phyloP scores from a whole-genome alignment of 441 rosid genomes.

The Rhodomyrtus psidioides region DNA sequence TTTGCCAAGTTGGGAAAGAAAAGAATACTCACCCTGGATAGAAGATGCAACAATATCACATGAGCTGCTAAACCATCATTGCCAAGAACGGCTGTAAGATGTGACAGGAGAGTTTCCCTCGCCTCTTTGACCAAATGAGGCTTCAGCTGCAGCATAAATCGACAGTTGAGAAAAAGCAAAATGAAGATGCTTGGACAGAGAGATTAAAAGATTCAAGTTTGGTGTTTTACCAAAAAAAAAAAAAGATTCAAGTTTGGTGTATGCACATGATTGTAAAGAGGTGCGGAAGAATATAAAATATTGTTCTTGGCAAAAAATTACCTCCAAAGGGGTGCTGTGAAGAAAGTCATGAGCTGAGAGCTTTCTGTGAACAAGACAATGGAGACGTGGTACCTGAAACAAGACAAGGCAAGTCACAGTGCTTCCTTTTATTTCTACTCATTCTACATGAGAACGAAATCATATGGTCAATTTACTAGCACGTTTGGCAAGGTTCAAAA shows the following conservation, averaged over 20 bases:
- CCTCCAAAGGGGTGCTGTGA: constrained; percentile 53
- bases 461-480: not conserved
- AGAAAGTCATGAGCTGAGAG: constrained; percentile 57
- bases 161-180: not conserved
- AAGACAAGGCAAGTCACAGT: not conserved
- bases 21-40: constrained; percentile 48
- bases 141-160: constrained; percentile 33
- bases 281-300: not conserved
- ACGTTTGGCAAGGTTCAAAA: not conserved
- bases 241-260: not conserved
- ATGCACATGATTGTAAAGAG: not conserved
- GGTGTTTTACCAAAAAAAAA: too few species aligned
- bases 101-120: constrained; percentile 52
- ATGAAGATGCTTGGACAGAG: not conserved
- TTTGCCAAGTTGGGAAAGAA: not conserved
- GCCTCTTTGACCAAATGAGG: constrained; percentile 42
- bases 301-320: constrained; percentile 6
- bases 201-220: not conserved
- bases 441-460: not conserved
- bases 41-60: constrained; percentile 68
- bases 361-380: constrained; percentile 76
- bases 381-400: constrained; percentile 74
- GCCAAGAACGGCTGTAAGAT: constrained; percentile 71
- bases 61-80: constrained; percentile 74
- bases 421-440: not conserved